Evolutionary conservation across 75 land plant species (phyloP).

Genomic region (Selaginella moellendorffii): DNA sequence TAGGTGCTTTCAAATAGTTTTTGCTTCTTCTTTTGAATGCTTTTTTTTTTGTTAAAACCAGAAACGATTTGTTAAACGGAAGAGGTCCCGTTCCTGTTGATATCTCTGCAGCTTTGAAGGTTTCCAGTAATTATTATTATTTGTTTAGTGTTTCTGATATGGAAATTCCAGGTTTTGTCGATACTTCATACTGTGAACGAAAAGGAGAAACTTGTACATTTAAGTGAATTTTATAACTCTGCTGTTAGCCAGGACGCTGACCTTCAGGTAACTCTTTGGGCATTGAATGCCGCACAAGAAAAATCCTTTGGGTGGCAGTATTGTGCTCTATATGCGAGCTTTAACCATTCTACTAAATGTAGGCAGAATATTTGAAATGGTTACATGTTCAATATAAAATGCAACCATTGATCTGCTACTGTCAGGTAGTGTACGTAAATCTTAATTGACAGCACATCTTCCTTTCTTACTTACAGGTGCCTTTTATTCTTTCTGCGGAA

Average conservation of each 20-base stretch:
- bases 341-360: not conserved
- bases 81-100: conserved; percentile 19
- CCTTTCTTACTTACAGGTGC: conserved; percentile 16
- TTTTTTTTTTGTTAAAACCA: not conserved
- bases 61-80: conserved; percentile 14
- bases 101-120: conserved; percentile 25
- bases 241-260: conserved; percentile 20
- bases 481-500: conserved; percentile 24
- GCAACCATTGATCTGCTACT: conserved; percentile 18
- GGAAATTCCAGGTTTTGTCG: conserved; percentile 19
- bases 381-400: conserved; percentile 8
- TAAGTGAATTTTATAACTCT: conserved; percentile 22
- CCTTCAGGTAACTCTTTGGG: conserved; percentile 18
- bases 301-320: no score
- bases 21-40: not conserved
- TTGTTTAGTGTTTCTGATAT: not conserved
- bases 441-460: not conserved
- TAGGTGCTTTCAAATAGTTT: conserved; percentile 13
- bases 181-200: conserved; percentile 24
- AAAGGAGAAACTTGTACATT: conserved; percentile 19
- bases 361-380: conserved; percentile 27
- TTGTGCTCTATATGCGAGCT: not conserved
- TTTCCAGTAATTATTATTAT: not conserved
- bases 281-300: no score
- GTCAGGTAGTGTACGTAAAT: conserved; percentile 22